Evolutionary conservation across 1,284 basidiomycete genomes (phyloP).

Genomic region (Puccinia novopanici): DNA sequence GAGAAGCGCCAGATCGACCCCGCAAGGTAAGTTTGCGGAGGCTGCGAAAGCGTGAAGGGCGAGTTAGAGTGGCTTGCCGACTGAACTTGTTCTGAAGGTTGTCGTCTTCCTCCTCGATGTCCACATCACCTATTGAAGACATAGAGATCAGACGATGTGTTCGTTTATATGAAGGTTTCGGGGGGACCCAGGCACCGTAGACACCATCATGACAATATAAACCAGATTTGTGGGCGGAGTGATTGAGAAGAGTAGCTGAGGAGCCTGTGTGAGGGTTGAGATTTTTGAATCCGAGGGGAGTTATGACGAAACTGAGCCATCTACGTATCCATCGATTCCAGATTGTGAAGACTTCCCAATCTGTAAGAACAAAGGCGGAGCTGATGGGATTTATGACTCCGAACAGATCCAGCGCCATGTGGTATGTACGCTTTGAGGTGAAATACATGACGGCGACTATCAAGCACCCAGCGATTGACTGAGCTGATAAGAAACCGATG

Average conservation of each 20-base stretch:
- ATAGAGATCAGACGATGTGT: slow-evolving; percentile 17
- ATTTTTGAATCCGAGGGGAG: background rate
- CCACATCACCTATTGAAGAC: slow-evolving; percentile 20
- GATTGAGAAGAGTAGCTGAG: background rate
- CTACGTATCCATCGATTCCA: slow-evolving; percentile 17
- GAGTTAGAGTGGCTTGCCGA: slow-evolving; percentile 21
- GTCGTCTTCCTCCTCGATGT: background rate
- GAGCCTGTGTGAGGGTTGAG: background rate
- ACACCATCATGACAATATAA: background rate
- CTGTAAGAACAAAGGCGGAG: slow-evolving; percentile 5
- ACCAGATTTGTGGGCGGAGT: background rate
- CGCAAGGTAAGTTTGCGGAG: background rate
- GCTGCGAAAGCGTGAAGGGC: slow-evolving; percentile 14
- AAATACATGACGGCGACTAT: slow-evolving; percentile 23
- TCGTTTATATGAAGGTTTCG: slow-evolving; percentile 21
- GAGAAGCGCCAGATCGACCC: background rate
- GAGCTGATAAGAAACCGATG: slow-evolving; percentile 20
- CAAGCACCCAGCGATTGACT: slow-evolving; percentile 24
- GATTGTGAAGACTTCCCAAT: slow-evolving; percentile 11
- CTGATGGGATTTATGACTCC: slow-evolving; percentile 18
- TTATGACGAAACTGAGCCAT: background rate
- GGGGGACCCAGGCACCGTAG: slow-evolving; percentile 22
- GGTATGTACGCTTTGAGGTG: slow-evolving; percentile 7
- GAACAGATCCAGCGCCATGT: slow-evolving; percentile 9
- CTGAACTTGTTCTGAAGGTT: background rate